These are phyloP conservation scores for Penicillium crustosum DNA, from an alignment of 2,329 filamentous ascomycete species.

Conservation along the genomic window DNA sequence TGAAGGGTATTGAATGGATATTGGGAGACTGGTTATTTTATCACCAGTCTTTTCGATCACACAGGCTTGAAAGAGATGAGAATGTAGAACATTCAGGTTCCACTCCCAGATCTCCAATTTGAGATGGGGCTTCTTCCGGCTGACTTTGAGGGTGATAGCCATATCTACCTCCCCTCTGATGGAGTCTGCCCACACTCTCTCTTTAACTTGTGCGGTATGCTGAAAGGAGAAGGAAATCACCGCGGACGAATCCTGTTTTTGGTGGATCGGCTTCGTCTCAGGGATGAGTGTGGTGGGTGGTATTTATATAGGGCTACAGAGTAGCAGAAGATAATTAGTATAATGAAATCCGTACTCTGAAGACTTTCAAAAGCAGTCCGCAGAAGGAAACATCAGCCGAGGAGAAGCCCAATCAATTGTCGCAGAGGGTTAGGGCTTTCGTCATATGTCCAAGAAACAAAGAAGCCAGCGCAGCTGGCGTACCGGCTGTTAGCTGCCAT, in stretches of 20 bases:
- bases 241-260: not conserved
- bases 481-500: too few species aligned
- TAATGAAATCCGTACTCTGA: constrained; percentile 21
- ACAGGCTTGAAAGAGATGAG: not conserved
- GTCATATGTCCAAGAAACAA: not conserved
- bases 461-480: not conserved
- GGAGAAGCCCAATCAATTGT: not conserved
- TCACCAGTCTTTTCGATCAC: not conserved
- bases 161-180: not conserved
- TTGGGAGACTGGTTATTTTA: not conserved
- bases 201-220: not conserved
- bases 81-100: not conserved
- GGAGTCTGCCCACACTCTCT: not conserved
- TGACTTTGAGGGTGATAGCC: not conserved
- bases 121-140: not conserved
- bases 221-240: too few species aligned
- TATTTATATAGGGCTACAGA: constrained; percentile 11
- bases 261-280: not conserved
- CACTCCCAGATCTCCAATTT: not conserved
- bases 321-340: constrained; percentile 24
- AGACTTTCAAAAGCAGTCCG: not conserved
- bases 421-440: too few species aligned
- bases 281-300: constrained; percentile 8
- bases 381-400: constrained; percentile 33
- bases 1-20: not conserved